These are phyloP conservation scores for Sophora flavescens DNA, from an alignment of 306 rosid species.

Conservation along the genomic window DNA sequence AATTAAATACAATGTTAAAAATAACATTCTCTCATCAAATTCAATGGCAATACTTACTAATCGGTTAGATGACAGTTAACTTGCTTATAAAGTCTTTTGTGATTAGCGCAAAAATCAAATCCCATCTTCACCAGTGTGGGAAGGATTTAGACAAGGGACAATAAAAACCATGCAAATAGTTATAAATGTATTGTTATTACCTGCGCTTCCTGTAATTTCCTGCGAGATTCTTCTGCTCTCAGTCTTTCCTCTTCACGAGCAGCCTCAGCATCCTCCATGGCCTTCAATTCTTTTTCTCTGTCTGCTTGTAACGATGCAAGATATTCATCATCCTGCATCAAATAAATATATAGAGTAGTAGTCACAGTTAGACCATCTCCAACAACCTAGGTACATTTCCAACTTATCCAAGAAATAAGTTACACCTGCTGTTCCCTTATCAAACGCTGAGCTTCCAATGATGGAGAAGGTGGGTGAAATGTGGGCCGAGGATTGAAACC, in stretches of 20 bases:
- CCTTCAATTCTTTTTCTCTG: constrained; percentile 70
- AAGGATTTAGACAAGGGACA: constrained; percentile 1
- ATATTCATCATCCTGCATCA: constrained; percentile 75
- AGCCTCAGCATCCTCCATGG: constrained; percentile 82
- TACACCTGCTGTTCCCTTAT: constrained; percentile 95
- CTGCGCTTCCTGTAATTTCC: constrained; percentile 81
- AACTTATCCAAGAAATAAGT: constrained; percentile 32
- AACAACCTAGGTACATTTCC: constrained; percentile 5
- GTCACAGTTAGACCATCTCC: constrained; percentile 30
- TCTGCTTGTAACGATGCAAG: constrained; percentile 75
- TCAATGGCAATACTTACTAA: not conserved
- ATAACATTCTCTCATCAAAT: not conserved
- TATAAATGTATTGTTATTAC: constrained; percentile 46
- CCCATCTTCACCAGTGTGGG: not conserved
- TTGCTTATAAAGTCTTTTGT: not conserved
- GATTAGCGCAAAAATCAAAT: not conserved
- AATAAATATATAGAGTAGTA: constrained; percentile 4
- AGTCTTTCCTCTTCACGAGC: constrained; percentile 78
- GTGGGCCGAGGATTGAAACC: constrained; percentile 51
- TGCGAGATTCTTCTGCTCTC: constrained; percentile 79
- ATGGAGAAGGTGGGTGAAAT: constrained; percentile 87
- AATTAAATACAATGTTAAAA: not conserved
- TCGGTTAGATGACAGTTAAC: not conserved
- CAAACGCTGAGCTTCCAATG: constrained; percentile 84
- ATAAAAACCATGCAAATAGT: constrained; percentile 6